phyloP scores from a whole-genome alignment of 2,329 filamentous ascomycete species.

The Triangularia verruculosa region DNA sequence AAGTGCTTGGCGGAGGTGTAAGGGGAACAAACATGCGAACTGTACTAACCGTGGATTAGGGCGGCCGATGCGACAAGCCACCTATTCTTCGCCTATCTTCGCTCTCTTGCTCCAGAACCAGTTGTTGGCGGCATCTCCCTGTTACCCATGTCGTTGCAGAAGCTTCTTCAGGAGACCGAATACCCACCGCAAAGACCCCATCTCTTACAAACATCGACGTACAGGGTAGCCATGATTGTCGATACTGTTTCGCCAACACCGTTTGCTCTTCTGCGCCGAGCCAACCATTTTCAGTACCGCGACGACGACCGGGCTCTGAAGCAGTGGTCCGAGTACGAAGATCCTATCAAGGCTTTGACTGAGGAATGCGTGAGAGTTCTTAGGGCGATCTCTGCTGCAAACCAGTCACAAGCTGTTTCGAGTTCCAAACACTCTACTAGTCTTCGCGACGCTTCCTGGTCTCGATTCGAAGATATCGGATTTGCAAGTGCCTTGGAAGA shows the following conservation, averaged over 20 bases:
- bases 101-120: constrained; percentile 81
- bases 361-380: constrained; percentile 93
- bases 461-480: constrained; percentile 90
- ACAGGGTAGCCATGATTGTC: constrained; percentile 95
- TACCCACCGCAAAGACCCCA: constrained; percentile 81
- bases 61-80: constrained; percentile 95
- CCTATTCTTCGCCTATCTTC: constrained; percentile 94
- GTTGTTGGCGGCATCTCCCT: constrained; percentile 75
- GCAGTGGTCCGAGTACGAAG: constrained; percentile 82
- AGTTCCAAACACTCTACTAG: constrained; percentile 69
- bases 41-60: constrained; percentile 46
- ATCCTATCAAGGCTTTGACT: constrained; percentile 82
- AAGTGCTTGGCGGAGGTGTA: constrained; percentile 33
- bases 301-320: constrained; percentile 83
- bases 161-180: constrained; percentile 85
- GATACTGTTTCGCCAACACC: constrained; percentile 92
- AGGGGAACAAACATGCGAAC: background rate
- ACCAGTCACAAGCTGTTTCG: constrained; percentile 72
- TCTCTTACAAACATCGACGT: constrained; percentile 74
- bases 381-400: constrained; percentile 80
- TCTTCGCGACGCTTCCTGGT: constrained; percentile 87
- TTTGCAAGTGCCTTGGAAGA: constrained; percentile 76
- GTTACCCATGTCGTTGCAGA: constrained; percentile 86
- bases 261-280: constrained; percentile 83
- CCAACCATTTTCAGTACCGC: constrained; percentile 92